A percentile compares a stretch with the other conserved stretches of the same genome.
Evolutionary conservation across 2,329 filamentous ascomycete species (phyloP).

Genomic region (Mollisiaceae sp.): DNA sequence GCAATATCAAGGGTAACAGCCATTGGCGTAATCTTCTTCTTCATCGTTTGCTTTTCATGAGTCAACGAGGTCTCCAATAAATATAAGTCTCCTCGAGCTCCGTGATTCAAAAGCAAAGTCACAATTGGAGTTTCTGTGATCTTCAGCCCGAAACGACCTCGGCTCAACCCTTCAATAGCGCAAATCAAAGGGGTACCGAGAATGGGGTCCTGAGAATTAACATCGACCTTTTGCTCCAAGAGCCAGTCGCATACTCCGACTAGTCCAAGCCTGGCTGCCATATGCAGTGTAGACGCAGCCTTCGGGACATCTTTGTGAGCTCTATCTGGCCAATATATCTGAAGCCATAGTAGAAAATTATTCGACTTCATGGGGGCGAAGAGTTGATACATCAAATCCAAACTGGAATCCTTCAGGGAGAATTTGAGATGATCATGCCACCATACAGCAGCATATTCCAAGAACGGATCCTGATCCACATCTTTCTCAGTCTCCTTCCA

Average conservation of each 20-base stretch:
- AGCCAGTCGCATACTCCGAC: slow-evolving; percentile 16
- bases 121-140: neutral
- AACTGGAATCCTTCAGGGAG: neutral
- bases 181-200: slow-evolving; percentile 19
- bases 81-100: slow-evolving; percentile 4
- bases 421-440: neutral
- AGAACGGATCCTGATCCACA: slow-evolving; percentile 7
- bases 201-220: slow-evolving; percentile 15
- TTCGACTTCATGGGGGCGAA: slow-evolving; percentile 3
- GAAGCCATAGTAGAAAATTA: slow-evolving; percentile 13
- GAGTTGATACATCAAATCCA: neutral
- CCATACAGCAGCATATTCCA: slow-evolving; percentile 9
- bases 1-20: neutral
- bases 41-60: neutral
- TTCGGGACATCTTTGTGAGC: neutral
- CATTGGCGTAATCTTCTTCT: slow-evolving; percentile 1
- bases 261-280: slow-evolving; percentile 15
- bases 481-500: neutral
- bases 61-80: neutral
- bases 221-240: slow-evolving; percentile 16
- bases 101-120: slow-evolving; percentile 1
- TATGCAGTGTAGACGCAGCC: slow-evolving; percentile 17
- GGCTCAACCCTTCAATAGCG: neutral
- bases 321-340: slow-evolving; percentile 9
- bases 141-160: neutral